These are phyloP conservation scores for Beta lomatogona DNA, from an alignment of 179 eudicot species.

Conservation along the genomic window DNA sequence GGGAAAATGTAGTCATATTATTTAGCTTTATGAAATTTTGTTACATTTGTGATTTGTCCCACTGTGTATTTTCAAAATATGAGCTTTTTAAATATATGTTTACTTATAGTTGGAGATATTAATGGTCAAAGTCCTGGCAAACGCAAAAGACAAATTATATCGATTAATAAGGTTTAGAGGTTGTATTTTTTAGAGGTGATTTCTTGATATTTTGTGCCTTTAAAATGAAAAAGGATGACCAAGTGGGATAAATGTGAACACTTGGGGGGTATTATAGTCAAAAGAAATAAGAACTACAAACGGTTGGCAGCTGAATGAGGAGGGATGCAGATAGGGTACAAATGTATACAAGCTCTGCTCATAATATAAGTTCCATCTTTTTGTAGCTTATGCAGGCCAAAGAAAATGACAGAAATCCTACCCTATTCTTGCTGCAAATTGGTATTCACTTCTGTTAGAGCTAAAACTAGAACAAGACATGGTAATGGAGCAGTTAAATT, in stretches of 20 bases:
- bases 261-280: conserved; percentile 22
- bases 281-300: not conserved
- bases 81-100: no score
- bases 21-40: no score
- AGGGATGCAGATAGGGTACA: conserved; percentile 30
- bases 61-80: no score
- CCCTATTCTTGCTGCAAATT: conserved; percentile 38
- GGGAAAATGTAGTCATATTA: no score
- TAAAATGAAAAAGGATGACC: not conserved
- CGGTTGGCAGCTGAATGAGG: conserved; percentile 17
- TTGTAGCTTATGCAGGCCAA: not conserved
- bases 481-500: conserved; percentile 25
- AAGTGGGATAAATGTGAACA: conserved; percentile 15
- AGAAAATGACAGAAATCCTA: conserved; percentile 50
- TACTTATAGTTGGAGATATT: no score
- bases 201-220: not conserved
- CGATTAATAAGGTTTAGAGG: no score
- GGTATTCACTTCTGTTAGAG: conserved; percentile 30
- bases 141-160: no score
- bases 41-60: no score
- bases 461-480: conserved; percentile 28
- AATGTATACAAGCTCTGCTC: not conserved
- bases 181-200: no score
- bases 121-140: no score
- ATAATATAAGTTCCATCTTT: conserved; percentile 2